Percentiles rank a stretch among this genome's conserved stretches.
phyloP scores from a whole-genome alignment of 768 basidiomycete genomes.

The Cystofilobasidium capitatum region DNA sequence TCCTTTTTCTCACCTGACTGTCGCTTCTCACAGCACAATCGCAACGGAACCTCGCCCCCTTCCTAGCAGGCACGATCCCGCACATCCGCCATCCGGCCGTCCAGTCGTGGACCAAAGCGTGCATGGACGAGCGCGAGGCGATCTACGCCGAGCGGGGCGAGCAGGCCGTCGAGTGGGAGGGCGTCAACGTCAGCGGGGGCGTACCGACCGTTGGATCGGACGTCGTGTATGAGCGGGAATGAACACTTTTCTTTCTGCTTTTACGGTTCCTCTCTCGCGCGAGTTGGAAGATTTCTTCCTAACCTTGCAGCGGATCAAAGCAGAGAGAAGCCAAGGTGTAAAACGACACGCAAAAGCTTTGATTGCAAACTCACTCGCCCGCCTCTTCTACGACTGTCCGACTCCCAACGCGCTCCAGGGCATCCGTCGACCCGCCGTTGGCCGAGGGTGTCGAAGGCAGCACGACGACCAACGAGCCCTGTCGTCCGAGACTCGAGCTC shows the following conservation, averaged over 20 bases:
- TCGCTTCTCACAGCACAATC: slow-evolving; percentile 2
- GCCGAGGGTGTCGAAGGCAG: no score
- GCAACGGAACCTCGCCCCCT: slow-evolving; percentile 26
- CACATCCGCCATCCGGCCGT: slow-evolving; percentile 38
- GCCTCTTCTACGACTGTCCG: neutral
- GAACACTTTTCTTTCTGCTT: neutral
- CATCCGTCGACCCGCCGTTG: no score
- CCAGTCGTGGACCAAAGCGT: slow-evolving; percentile 36
- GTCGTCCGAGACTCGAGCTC: neutral
- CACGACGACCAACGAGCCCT: no score
- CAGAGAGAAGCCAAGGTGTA: no score
- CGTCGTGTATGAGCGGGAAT: neutral
- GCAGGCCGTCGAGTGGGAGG: slow-evolving; percentile 32
- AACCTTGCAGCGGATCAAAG: no score
- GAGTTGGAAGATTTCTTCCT: no score
- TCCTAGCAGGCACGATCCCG: slow-evolving; percentile 27
- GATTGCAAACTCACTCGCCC: no score
- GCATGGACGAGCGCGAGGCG: slow-evolving; percentile 36
- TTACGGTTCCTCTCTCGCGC: no score
- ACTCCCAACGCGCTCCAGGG: no score
- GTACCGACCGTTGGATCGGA: neutral
- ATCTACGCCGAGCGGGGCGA: slow-evolving; percentile 36
- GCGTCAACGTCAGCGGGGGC: slow-evolving; percentile 29
- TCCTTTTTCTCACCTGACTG: neutral
- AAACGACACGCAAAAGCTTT: no score